Percentiles rank a stretch among this genome's conserved stretches.
Conservation (phyloP, 2,329 filamentous ascomycete genomes). For the Penicillium aurantiogriseum region DNA sequence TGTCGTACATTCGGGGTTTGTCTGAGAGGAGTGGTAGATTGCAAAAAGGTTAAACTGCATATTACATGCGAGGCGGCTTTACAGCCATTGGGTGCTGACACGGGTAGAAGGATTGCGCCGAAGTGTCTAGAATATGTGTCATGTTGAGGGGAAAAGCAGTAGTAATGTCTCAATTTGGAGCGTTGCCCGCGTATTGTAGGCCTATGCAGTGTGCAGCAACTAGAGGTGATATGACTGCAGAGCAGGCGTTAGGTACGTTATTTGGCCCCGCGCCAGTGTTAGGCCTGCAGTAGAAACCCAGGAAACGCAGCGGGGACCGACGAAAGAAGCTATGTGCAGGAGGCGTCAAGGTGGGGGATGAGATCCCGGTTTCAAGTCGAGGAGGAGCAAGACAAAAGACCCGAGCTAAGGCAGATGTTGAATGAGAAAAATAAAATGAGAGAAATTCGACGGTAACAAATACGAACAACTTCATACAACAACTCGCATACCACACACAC, state of each 20-base stretch:
- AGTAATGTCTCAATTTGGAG: neutral
- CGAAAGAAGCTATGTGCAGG: conserved; percentile 13
- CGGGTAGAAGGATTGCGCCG: neutral
- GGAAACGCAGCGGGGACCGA: conserved; percentile 5
- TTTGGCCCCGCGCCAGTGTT: neutral
- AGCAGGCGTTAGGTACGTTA: neutral
- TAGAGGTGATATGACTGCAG: conserved; percentile 14
- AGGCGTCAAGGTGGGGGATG: conserved; percentile 9
- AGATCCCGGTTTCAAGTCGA: conserved; percentile 5
- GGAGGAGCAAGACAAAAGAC: conserved; percentile 4
- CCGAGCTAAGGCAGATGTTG: neutral
- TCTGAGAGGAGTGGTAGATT: neutral
- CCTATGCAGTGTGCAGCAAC: conserved; percentile 10
- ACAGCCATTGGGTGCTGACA: neutral
- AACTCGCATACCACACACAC: neutral
- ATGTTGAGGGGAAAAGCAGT: conserved; percentile 4
- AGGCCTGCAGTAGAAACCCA: conserved; percentile 3
- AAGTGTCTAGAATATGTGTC: conserved; percentile 9
- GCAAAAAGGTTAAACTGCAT: conserved; percentile 4
- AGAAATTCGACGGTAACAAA: conserved; percentile 2
- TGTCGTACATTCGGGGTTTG: neutral
- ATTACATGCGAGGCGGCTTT: neutral
- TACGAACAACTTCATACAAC: neutral
- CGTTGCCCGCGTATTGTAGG: neutral
- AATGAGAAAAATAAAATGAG: neutral